Conservation (phyloP, 257 asterid species). For the Ligustrum vulgare region DNA sequence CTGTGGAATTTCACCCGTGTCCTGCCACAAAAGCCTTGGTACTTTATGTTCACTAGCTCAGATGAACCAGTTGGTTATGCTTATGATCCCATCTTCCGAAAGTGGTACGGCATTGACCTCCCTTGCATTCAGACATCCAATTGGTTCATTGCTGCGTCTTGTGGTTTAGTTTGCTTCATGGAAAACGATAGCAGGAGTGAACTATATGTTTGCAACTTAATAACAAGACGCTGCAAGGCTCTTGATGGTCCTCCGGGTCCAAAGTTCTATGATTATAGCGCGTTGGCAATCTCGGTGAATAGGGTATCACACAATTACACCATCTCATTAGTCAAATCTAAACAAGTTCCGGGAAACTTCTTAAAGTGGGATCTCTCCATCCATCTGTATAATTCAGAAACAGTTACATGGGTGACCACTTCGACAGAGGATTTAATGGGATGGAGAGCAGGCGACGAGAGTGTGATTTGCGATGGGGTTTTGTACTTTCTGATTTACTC, state of each 20-base stretch:
- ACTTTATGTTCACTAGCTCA: conserved; percentile 93
- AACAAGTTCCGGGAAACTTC: conserved; percentile 81
- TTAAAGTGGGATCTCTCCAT: conserved; percentile 82
- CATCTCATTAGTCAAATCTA: conserved; percentile 65
- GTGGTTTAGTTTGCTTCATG: conserved; percentile 87
- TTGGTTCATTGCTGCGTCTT: conserved; percentile 79
- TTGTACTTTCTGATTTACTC: conserved; percentile 77
- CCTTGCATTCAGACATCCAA: conserved; percentile 71
- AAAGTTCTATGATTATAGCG: conserved; percentile 71
- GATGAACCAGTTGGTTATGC: conserved; percentile 86
- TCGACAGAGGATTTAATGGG: conserved; percentile 64
- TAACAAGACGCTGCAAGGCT: conserved; percentile 48
- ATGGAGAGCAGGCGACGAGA: conserved; percentile 95
- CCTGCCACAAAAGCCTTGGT: conserved; percentile 77
- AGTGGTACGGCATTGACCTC: conserved; percentile 82
- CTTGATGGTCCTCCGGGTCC: conserved; percentile 69
- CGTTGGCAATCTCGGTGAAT: conserved; percentile 65
- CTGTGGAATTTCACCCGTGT: conserved; percentile 57
- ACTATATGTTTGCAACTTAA: conserved; percentile 77
- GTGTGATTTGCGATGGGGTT: conserved; percentile 74
- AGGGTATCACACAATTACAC: conserved; percentile 41
- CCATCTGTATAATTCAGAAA: conserved; percentile 67
- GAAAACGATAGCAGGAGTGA: conserved; percentile 74
- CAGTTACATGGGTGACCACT: conserved; percentile 54
- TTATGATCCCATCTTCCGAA: conserved; percentile 67